A percentile compares a stretch with the other conserved stretches of the same genome.
These are phyloP conservation scores for Beauveria bassiana DNA, from an alignment of 2,329 filamentous ascomycete species.

Conservation along the genomic window DNA sequence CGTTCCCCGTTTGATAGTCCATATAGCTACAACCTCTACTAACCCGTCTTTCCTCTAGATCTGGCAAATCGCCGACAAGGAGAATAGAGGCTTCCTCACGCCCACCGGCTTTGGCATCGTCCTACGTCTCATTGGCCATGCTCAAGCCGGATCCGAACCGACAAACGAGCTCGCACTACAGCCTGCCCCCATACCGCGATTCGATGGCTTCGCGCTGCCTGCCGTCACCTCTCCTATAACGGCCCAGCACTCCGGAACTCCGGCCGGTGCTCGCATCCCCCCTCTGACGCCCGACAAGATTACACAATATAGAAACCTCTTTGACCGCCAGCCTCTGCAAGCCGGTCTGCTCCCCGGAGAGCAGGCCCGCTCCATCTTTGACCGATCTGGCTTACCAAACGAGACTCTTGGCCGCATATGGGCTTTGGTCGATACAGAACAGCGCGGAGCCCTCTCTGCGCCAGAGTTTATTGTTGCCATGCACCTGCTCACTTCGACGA, in stretches of 20 bases:
- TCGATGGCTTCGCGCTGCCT: conserved; percentile 62
- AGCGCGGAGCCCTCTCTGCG: conserved; percentile 75
- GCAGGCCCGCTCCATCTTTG: conserved; percentile 87
- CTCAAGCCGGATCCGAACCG: conserved; percentile 79
- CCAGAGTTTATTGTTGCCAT: conserved; percentile 98
- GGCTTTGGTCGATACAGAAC: conserved; percentile 89
- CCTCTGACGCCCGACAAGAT: conserved; percentile 84
- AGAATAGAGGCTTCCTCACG: conserved; percentile 90
- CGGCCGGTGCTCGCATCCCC: conserved; percentile 66
- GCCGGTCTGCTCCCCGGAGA: conserved; percentile 71
- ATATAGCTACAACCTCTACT: neutral
- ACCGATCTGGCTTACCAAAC: conserved; percentile 83
- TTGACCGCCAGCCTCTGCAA: conserved; percentile 78
- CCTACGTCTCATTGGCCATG: conserved; percentile 88
- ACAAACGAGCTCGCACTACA: conserved; percentile 74
- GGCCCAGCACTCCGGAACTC: conserved; percentile 54
- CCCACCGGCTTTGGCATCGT: conserved; percentile 90
- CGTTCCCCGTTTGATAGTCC: neutral
- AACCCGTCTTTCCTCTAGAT: conserved; percentile 49
- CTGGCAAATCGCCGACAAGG: conserved; percentile 97
- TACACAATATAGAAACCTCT: conserved; percentile 78
- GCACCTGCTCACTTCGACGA: conserved; percentile 90
- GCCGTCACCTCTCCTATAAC: conserved; percentile 38
- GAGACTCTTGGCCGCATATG: conserved; percentile 91
- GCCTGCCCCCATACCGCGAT: conserved; percentile 82